phyloP scores from a whole-genome alignment of 2,329 filamentous ascomycete species.

The Trichoderma hamatum region DNA sequence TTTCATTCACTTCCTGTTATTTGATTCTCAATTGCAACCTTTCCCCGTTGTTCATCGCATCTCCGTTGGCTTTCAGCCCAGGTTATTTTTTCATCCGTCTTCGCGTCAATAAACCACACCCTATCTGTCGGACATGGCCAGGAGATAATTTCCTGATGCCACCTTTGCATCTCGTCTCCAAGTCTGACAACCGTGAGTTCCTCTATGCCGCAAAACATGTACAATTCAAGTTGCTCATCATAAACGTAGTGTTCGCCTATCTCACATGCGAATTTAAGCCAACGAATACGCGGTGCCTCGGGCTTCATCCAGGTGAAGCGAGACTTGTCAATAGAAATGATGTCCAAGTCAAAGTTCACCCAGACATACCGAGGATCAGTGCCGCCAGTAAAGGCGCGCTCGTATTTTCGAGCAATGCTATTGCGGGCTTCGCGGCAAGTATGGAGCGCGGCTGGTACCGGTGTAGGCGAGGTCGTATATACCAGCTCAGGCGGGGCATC shows the following conservation, averaged over 20 bases:
- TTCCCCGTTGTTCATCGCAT: too few relatives aligned
- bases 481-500: background rate
- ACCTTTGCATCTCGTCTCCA: background rate
- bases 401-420: background rate
- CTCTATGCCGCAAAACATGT: background rate
- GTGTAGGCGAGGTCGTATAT: background rate
- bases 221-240: background rate
- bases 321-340: background rate
- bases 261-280: background rate
- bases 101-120: background rate
- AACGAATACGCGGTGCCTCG: background rate
- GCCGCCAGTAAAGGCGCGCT: background rate
- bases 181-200: background rate
- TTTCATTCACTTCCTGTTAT: too few relatives aligned
- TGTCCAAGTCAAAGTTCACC: background rate
- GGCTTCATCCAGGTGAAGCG: background rate
- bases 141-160: background rate
- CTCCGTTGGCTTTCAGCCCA: too few relatives aligned
- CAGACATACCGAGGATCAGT: background rate
- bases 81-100: too few relatives aligned
- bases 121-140: background rate
- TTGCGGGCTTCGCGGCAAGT: background rate
- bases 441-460: background rate
- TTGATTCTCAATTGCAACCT: too few relatives aligned
- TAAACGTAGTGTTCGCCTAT: background rate